phyloP scores from a whole-genome alignment of 768 basidiomycete genomes.

The Termitomyces sp. region DNA sequence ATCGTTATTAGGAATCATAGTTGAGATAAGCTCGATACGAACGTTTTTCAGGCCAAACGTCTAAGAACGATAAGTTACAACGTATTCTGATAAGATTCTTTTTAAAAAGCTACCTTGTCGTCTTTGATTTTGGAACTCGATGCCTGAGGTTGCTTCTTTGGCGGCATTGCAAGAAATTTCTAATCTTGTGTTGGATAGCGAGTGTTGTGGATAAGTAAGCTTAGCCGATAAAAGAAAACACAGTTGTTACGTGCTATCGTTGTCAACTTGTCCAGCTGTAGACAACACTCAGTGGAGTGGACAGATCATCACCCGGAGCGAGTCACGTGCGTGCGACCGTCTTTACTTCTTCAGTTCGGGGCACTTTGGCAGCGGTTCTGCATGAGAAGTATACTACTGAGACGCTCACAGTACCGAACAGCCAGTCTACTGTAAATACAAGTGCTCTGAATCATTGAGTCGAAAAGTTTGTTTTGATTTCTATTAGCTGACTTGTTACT shows the following conservation, averaged over 20 bases:
- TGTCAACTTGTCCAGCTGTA: neutral
- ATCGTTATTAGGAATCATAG: constrained; percentile 12
- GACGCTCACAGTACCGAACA: too few species aligned
- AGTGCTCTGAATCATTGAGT: too few species aligned
- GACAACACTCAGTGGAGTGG: neutral
- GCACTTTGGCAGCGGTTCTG: too few species aligned
- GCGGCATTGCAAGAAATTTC: constrained; percentile 20
- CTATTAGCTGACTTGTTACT: too few species aligned
- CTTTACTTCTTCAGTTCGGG: too few species aligned
- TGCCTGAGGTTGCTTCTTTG: constrained; percentile 24
- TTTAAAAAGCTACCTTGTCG: constrained; percentile 20
- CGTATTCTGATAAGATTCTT: constrained; percentile 2
- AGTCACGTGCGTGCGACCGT: neutral
- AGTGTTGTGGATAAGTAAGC: neutral
- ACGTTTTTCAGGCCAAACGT: constrained; percentile 26
- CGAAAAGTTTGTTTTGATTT: too few species aligned
- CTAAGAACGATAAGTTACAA: constrained; percentile 12
- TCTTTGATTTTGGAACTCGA: constrained; percentile 25
- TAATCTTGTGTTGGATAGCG: constrained; percentile 2
- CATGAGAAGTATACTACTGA: too few species aligned
- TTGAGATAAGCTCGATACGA: neutral
- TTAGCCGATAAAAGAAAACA: neutral
- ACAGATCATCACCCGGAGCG: neutral
- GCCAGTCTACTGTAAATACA: too few species aligned
- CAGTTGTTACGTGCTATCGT: neutral